These are phyloP conservation scores for Schizosaccharomyces lindneri DNA, from an alignment of 805 yeast genomes.

Conservation along the genomic window DNA sequence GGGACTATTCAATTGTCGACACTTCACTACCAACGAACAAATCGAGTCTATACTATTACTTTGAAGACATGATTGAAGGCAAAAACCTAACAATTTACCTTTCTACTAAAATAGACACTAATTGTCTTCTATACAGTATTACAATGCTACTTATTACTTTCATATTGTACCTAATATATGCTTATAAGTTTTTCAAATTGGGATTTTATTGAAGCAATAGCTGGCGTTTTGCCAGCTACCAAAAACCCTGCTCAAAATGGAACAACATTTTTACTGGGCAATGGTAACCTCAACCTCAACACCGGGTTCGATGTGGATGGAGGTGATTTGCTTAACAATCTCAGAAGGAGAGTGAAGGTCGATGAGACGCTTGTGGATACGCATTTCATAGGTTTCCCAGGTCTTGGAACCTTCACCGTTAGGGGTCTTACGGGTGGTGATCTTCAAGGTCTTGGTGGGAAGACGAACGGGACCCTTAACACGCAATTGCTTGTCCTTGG, in stretches of 20 bases:
- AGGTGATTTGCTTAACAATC: constrained; percentile 83
- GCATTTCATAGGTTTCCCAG: constrained; percentile 98
- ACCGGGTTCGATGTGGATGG: constrained; percentile 97
- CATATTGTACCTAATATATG: too few relatives aligned
- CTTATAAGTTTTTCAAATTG: background rate
- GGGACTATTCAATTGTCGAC: too few relatives aligned
- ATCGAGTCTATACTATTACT: too few relatives aligned
- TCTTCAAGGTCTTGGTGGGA: constrained; percentile 95
- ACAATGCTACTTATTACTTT: too few relatives aligned
- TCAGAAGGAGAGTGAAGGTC: constrained; percentile 93
- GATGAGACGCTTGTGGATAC: constrained; percentile 99
- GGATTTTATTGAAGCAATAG: background rate
- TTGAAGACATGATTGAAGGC: too few relatives aligned
- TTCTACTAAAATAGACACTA: too few relatives aligned
- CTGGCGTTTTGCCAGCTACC: background rate
- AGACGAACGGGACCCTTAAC: constrained; percentile 99
- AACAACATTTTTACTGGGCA: constrained; percentile 5
- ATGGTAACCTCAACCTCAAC: constrained; percentile 37
- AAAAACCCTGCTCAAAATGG: background rate
- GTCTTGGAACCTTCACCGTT: constrained; percentile 99
- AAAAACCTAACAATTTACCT: too few relatives aligned
- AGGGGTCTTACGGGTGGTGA: constrained; percentile 99
- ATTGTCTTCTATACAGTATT: too few relatives aligned
- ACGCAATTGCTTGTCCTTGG: constrained; percentile 54
- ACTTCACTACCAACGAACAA: too few relatives aligned